These are phyloP conservation scores for Elaeis guineensis DNA, from an alignment of 176 grass and related monocot genomes.

Conservation along the genomic window DNA sequence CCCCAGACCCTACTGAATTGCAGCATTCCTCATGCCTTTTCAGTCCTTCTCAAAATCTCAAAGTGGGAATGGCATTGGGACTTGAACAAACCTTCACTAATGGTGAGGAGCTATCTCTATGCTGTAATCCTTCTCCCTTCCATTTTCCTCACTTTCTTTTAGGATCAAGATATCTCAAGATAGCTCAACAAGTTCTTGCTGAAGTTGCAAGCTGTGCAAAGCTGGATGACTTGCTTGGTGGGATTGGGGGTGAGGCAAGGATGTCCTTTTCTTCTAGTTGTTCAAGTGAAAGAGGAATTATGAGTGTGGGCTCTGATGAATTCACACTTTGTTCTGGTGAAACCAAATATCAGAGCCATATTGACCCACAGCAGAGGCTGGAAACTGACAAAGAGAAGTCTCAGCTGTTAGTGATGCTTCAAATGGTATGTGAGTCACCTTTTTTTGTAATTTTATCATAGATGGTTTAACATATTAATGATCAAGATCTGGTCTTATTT, in stretches of 20 bases:
- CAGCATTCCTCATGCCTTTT: too few relatives aligned
- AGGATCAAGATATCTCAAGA: neutral
- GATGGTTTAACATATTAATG: too few relatives aligned
- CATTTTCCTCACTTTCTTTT: neutral
- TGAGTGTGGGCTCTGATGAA: neutral
- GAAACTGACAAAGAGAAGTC: too few relatives aligned
- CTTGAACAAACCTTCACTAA: neutral
- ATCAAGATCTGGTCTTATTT: too few relatives aligned
- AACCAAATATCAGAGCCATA: neutral
- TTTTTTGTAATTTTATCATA: too few relatives aligned
- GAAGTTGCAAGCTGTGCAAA: conserved; percentile 1
- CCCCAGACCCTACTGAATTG: too few relatives aligned
- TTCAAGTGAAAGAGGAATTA: conserved; percentile 1
- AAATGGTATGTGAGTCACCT: too few relatives aligned
- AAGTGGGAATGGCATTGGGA: neutral
- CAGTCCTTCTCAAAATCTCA: too few relatives aligned
- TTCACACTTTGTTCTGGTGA: neutral
- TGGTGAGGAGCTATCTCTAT: neutral
- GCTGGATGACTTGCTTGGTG: neutral
- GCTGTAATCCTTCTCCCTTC: neutral
- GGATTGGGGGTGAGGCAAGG: too few relatives aligned
- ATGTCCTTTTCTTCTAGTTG: neutral
- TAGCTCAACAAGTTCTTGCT: conserved; percentile 4
- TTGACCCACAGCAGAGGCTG: too few relatives aligned
- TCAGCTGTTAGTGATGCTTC: too few relatives aligned